Evolutionary conservation across 371 early-diverging fungal species (phyloP), one percentile per base, ranked within the genome.

Genomic region (Choanephora cucurbitarum): DNA sequence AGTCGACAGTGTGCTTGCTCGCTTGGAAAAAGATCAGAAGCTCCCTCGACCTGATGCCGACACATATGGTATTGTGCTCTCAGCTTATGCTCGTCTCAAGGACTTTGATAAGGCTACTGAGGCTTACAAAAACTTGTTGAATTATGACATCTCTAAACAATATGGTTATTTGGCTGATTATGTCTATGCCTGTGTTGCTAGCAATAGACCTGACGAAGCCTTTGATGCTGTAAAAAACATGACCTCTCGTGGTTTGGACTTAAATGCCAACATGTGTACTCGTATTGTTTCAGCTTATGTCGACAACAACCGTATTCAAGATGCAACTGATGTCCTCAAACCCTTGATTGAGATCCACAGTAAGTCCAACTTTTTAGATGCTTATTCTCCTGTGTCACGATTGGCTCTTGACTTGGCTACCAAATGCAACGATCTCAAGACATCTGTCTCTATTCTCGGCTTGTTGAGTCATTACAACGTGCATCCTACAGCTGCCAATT

Each of bases 161-260:
- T 73, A 70, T 48, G 73, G 77, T 19, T 69, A 70, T 40, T 34
- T 79, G 18, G 64, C 73, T 8, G 66, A 68, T 40, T 79, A 76
- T 24, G 60, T 72, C 3, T 52, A 61, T 50, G 62, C 70, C 11
- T 74, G 70, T 37, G 52, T 64, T 17, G 44, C 43, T 1, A 49
- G 66, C 21, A 46, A 66, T 18, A 28, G 58, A 19, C 60, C 63
- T 2, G 69, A 72, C n/a, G n/a, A 52, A 17, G 67, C 67, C 0
- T 37, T 67, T 15, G 49, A 57, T 0, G 63, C 64, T 3, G 34
- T 69, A 9, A 34, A 60, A 17, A 60, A 58, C 14, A 70, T 75
- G 67, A 49, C 47, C 3, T 7, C 32, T 8, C 60, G 60, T 22
- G 75, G 75, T 11, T 44, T 76, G 31, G 58, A 54, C 2, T 48